A percentile compares a stretch with the other conserved stretches of the same genome.
phyloP scores from a whole-genome alignment of 2,329 filamentous ascomycete genomes.

The Curvularia sp. region DNA sequence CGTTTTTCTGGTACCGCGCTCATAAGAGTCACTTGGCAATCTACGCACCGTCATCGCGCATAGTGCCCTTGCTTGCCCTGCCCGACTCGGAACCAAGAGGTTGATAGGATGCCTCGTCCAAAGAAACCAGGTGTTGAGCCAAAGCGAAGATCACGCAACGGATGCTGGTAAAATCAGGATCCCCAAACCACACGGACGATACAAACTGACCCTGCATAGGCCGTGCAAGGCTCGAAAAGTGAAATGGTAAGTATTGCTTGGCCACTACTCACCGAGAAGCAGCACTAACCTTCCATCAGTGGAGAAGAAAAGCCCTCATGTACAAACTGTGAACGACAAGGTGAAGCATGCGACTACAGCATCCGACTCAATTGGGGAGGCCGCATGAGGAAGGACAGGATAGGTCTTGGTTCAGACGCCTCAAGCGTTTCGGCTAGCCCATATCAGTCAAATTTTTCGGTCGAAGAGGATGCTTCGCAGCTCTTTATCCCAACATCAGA shows the following conservation, averaged over 20 bases:
- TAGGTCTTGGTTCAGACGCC: constrained; percentile 33
- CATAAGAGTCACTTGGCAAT: neutral
- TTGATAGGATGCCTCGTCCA: constrained; percentile 65
- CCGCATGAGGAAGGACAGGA: constrained; percentile 66
- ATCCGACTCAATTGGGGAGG: constrained; percentile 84
- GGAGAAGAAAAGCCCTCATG: constrained; percentile 79
- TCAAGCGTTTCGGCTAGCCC: constrained; percentile 41
- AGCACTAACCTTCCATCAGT: constrained; percentile 47
- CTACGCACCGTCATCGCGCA: neutral
- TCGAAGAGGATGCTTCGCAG: constrained; percentile 35
- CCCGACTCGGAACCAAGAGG: neutral
- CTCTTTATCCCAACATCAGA: constrained; percentile 32
- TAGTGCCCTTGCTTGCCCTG: constrained; percentile 3
- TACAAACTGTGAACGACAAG: constrained; percentile 73
- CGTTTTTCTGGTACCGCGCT: neutral
- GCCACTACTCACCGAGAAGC: neutral
- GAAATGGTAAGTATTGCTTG: constrained; percentile 65
- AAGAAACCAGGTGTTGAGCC: constrained; percentile 70
- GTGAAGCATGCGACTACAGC: constrained; percentile 79
- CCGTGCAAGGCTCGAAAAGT: constrained; percentile 81
- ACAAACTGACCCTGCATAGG: constrained; percentile 56
- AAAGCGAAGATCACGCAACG: constrained; percentile 71
- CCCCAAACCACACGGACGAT: neutral
- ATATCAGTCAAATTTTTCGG: constrained; percentile 39
- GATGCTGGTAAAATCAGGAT: constrained; percentile 64